Conservation (phyloP, 352 stramenopile species). For the Globisporangium cederbergense region DNA sequence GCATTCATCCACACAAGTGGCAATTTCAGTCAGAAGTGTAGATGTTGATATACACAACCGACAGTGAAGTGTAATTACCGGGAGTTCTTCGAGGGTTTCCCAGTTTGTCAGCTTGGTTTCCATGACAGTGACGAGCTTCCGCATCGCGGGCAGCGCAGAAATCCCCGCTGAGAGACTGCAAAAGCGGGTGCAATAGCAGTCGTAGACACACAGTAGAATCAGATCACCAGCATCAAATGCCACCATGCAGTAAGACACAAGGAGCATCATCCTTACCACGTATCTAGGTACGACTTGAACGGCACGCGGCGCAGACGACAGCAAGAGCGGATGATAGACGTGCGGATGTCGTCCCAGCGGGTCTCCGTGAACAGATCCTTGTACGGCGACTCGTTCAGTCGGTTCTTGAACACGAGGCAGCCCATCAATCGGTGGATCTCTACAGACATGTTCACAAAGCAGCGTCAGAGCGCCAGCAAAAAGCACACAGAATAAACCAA, state of each 20-base stretch:
- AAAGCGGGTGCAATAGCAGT: slow-evolving; percentile 14
- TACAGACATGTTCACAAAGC: slow-evolving; percentile 13
- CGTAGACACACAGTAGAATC: slow-evolving; percentile 1
- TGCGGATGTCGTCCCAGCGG: slow-evolving; percentile 69
- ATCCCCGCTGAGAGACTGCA: slow-evolving; percentile 68
- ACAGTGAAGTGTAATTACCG: slow-evolving; percentile 26
- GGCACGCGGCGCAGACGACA: slow-evolving; percentile 70
- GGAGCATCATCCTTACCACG: slow-evolving; percentile 46
- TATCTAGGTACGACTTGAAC: slow-evolving; percentile 68
- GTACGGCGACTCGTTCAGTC: slow-evolving; percentile 74
- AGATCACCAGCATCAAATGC: not conserved
- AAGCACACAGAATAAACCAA: not conserved
- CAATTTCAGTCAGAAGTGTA: not conserved
- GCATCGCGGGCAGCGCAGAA: slow-evolving; percentile 66
- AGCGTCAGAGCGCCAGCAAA: not conserved
- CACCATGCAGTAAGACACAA: not conserved
- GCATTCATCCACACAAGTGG: not conserved
- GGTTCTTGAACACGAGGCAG: slow-evolving; percentile 74
- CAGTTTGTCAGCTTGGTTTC: slow-evolving; percentile 74
- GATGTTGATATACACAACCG: not conserved
- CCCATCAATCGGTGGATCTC: slow-evolving; percentile 79
- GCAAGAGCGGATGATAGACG: slow-evolving; percentile 69
- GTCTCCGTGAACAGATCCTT: slow-evolving; percentile 66
- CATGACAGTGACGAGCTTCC: slow-evolving; percentile 80
- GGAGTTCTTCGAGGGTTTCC: slow-evolving; percentile 67